Evolutionary conservation across 2,329 filamentous ascomycete genomes (phyloP), one percentile per base, ranked within the genome.

Genomic region (Fusarium redolens): DNA sequence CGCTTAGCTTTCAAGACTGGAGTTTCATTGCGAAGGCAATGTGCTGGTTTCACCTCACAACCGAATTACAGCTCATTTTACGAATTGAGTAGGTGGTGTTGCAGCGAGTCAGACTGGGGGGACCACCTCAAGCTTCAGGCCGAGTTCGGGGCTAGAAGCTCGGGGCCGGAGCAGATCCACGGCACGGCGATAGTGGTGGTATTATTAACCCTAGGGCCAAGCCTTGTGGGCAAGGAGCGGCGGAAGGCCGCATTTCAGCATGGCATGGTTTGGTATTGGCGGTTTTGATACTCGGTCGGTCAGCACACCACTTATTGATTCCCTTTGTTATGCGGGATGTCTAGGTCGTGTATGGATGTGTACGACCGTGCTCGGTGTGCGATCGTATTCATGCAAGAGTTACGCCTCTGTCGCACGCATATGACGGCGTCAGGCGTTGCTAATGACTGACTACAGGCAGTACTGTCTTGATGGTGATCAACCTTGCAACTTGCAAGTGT

Each of bases 71-170:
- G 47, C 65, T 69, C 59, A 74, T 74, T 69, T 73, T 61, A 72
- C 67, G 57, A 38, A 74, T 66, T 55, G 56, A 69, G 59, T 52
- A 67, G 67, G 59, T 74, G 58, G 71, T 72, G 71, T 72, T 43
- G 60, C 50, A 65, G 54, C 71, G 71, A 74, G 71, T 74, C 71
- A 74, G 71, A 61, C 61, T 65, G 58, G 64, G 71, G 71, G 68
- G 30, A 35, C 47, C 68, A 74, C 71, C 71, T 74, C 71, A 74
- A 67, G 56, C 71, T 74, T 74, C 71, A 74, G 71, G 71, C 67
- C 71, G 71, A 74, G 71, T 63, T 74, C 71, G 71, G 71, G 71
- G 71, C 71, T 70, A 61, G 54, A 72, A 72, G 71, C 71, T 73
- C 68, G 68, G 71, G 71, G 68, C 68, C 60, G 64, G 68, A 69